Percentiles rank a stretch among this genome's conserved stretches.
These are phyloP conservation scores for Botrytis paeoniae DNA, from an alignment of 2,329 filamentous ascomycete species.

Conservation along the genomic window DNA sequence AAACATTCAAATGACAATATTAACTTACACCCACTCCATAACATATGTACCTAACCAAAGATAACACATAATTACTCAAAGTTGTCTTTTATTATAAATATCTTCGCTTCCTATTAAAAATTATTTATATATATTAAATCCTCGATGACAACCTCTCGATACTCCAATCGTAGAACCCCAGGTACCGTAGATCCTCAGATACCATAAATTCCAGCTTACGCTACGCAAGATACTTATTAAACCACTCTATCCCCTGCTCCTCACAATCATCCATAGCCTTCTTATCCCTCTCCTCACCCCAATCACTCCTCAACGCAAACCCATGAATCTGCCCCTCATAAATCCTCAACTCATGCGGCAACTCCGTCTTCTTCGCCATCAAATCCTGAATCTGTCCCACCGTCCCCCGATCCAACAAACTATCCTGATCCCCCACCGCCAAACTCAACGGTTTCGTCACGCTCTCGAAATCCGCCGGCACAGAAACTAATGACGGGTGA, in stretches of 20 bases:
- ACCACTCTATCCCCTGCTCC: constrained; percentile 42
- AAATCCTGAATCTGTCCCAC: constrained; percentile 33
- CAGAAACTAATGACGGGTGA: constrained; percentile 49
- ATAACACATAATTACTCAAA: neutral
- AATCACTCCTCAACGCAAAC: constrained; percentile 41
- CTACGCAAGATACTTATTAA: constrained; percentile 24
- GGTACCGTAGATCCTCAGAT: neutral
- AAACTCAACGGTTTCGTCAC: constrained; percentile 47
- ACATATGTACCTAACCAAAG: neutral
- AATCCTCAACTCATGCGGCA: constrained; percentile 37
- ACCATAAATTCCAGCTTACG: neutral
- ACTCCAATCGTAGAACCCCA: neutral
- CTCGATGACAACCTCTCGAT: neutral
- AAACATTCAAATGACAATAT: too few relatives aligned
- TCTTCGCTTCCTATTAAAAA: neutral
- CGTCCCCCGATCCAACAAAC: constrained; percentile 37
- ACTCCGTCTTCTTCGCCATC: constrained; percentile 34
- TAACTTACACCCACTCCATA: too few relatives aligned
- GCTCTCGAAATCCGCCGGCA: constrained; percentile 46
- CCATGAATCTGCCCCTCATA: constrained; percentile 42
- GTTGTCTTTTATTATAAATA: neutral
- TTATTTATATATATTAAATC: neutral
- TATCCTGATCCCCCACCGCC: constrained; percentile 47
- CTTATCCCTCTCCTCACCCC: constrained; percentile 37
- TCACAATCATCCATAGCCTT: constrained; percentile 36